Base-by-base conservation (phyloP, 2,329 filamentous ascomycete genomes). In the Didymella segeticola region DNA sequence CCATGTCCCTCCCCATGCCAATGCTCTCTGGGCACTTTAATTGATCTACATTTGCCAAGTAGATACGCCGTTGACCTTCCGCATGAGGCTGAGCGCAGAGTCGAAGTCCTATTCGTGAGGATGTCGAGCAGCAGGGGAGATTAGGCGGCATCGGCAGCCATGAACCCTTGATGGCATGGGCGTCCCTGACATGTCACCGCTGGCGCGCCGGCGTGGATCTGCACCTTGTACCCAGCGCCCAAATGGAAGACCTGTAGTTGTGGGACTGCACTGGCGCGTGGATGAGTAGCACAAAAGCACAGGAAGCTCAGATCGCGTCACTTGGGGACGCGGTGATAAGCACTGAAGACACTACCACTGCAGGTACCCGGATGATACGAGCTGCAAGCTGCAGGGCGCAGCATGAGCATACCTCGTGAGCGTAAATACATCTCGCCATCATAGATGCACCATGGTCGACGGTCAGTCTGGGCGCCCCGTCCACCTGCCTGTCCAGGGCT, bases 311-410 rank as follows among this genome's bases (percentile, higher is more conserved):
- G 3, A 19, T 38, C 31, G 11, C 26, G 23, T 48, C 27, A 11
- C 15, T 31, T 30, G 45, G 43, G 33, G 41, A 33, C 42, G 33
- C 50, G 23, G 11, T 15, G 17, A 46, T 42, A 41, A 47, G 33
- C 14, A 41, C 14, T 10, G 12, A n/a, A 14, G 6, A n/a, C 11
- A 33, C 53, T 37, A 20, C 36, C 46, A 46, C 59, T 62, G 57
- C 59, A 62, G 59, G 59, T 60, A 62, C 59, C 59, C 59, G 59
- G 36, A 14, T 12, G 5, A 43, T 46, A 51, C 53, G 48, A 54
- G 26, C 42, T 50, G 41, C 56, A 41, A 30, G 38, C 26, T 43
- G 34, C 59, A 50, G 50, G 46, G 34, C 34, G 45, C 46, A 34
- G 47, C 38, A 50, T 47, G 47, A 47, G 34, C 34, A 31, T 31